Conservation (phyloP, 371 early-diverging fungal genomes). For the Mucor velutinosus region DNA sequence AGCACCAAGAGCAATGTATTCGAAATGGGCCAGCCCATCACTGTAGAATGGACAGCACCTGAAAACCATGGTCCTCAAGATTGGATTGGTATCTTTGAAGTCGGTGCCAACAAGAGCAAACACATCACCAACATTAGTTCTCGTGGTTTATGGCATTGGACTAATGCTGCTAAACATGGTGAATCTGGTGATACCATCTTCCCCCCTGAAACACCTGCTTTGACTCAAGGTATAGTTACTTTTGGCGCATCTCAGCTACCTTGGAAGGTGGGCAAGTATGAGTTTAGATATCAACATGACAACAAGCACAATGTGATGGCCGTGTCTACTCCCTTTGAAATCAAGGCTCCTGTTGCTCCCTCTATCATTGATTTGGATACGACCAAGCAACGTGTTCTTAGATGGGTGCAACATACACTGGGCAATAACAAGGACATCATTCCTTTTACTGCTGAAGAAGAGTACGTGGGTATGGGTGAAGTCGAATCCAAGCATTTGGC, state of each 20-base stretch:
- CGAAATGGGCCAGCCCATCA: constrained; percentile 74
- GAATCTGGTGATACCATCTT: constrained; percentile 15
- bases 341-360: constrained; percentile 38
- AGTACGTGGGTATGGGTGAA: constrained; percentile 67
- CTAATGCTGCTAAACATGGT: constrained; percentile 6
- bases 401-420: constrained; percentile 39
- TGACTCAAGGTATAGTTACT: constrained; percentile 42
- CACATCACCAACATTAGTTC: constrained; percentile 76
- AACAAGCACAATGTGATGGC: constrained; percentile 86
- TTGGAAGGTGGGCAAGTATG: constrained; percentile 86
- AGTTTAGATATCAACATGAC: constrained; percentile 88
- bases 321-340: constrained; percentile 76
- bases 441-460: constrained; percentile 57
- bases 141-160: constrained; percentile 69
- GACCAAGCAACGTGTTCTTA: constrained; percentile 31
- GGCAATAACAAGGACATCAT: constrained; percentile 55
- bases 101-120: constrained; percentile 69
- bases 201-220: constrained; percentile 26
- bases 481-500: constrained; percentile 75
- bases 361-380: constrained; percentile 21
- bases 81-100: constrained; percentile 93
- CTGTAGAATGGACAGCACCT: constrained; percentile 74
- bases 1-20: constrained; percentile 20
- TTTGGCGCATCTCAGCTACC: constrained; percentile 72
- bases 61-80: constrained; percentile 73